Evolutionary conservation across 2,329 filamentous ascomycete species (phyloP).

Genomic region (Penicillium sp.): DNA sequence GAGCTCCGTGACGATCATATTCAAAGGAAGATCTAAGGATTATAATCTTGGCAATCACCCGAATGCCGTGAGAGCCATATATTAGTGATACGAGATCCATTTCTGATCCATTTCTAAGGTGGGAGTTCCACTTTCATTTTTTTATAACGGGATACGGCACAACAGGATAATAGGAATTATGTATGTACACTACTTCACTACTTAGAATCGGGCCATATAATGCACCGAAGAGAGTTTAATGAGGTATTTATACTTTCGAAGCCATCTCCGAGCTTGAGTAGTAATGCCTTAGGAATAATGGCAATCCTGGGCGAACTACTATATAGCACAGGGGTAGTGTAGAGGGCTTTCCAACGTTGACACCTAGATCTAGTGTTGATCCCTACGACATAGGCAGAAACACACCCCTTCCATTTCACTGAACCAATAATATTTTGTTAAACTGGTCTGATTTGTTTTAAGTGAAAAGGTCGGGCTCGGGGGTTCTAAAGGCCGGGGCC

Average conservation of each 20-base stretch:
- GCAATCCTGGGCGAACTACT: not conserved
- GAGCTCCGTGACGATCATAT: conserved; percentile 7
- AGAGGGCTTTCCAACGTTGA: too few relatives aligned
- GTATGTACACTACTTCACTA: not conserved
- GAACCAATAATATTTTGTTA: too few relatives aligned
- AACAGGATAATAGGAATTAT: not conserved
- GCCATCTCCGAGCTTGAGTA: not conserved
- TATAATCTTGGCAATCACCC: not conserved
- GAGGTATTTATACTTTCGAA: too few relatives aligned
- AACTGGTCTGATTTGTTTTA: too few relatives aligned
- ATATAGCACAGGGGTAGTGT: not conserved
- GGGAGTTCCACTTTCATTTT: not conserved
- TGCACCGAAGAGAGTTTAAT: not conserved
- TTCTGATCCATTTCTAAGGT: not conserved
- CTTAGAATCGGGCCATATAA: not conserved
- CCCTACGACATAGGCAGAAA: too few relatives aligned
- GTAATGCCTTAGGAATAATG: too few relatives aligned
- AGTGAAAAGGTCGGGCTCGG: too few relatives aligned
- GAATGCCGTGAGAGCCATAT: not conserved
- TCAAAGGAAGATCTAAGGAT: not conserved
- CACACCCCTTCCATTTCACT: too few relatives aligned
- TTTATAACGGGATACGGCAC: too few relatives aligned
- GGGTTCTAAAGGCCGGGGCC: too few relatives aligned
- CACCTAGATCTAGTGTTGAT: too few relatives aligned
- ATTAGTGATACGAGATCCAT: not conserved